Base-by-base conservation (phyloP, 805 yeast genomes). In the Cyberlindnera saturnus region DNA sequence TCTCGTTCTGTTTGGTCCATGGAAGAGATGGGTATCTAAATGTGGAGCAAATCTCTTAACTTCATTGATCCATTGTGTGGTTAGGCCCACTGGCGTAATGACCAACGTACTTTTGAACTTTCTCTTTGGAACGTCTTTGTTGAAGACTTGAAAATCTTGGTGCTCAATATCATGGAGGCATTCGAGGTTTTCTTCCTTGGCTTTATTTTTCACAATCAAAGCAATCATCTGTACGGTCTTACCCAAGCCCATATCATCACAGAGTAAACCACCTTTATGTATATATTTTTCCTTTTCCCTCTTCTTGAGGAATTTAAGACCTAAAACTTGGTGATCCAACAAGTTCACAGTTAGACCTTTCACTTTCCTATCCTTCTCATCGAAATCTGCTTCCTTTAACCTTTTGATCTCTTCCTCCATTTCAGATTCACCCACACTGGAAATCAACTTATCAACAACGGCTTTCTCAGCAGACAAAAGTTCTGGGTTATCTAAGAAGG, bases 171-270 rank as follows among this genome's bases (percentile, higher is more conserved):
- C 52, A 4, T 40, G 45, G 9, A 42, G 16, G 18, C 31, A 28
- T 7, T 42, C 34, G n/a, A 49, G 35, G 13, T 46, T 47, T 3
- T 44, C 48, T 14, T 45, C 49, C n/a, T 42, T 26, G 3, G 58
- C 48, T 18, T 33, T 39, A 46, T 69, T 65, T 6, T 65, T 61
- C 18, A 68, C 49, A 49, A 71, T 66, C 46, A 87, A 64, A 0
- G 93, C 83, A 34, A 80, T 66, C 13, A 86, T 77, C 62, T 87
- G 96, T 38, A 87, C 77, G 0, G 96, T 87, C 56, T 87, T 87
- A 40, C 96, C 96, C 14, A 87, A 67, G 15, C 96, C 96, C 96
- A 87, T 87, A 63, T 85, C 95, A 59, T 86, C 96, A 56, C 93
- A 86, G 33, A 86, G 64, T n/a, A 80, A 41, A 3, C 85, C 86